Conservation (phyloP, 805 yeast genomes). For the Saturnispora saitoi region DNA sequence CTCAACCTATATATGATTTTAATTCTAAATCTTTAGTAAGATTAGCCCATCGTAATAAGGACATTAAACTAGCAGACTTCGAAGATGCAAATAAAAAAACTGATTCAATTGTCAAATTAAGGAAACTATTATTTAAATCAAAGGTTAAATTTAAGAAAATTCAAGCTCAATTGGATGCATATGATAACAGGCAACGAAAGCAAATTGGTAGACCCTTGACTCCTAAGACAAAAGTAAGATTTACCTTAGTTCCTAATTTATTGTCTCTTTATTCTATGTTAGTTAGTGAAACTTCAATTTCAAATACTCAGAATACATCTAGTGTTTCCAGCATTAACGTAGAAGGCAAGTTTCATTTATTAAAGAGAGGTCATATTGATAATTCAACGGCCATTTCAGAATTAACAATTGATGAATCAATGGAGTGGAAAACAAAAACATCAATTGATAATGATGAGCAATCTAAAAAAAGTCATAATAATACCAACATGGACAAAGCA, state of each 20-base stretch:
- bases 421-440: background rate
- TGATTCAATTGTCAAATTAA: conserved; percentile 3
- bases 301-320: background rate
- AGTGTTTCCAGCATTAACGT: background rate
- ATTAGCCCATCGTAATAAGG: conserved; percentile 12
- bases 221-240: conserved; percentile 41
- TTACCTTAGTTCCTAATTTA: conserved; percentile 39
- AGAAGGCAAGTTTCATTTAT: background rate
- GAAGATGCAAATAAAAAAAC: conserved; percentile 1
- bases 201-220: conserved; percentile 38
- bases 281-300: conserved; percentile 22
- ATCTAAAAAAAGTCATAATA: background rate
- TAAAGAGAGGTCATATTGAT: background rate
- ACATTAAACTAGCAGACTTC: conserved; percentile 6
- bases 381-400: background rate
- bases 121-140: conserved; percentile 4
- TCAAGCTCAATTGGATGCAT: background rate
- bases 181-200: conserved; percentile 5
- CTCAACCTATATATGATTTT: background rate
- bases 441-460: background rate
- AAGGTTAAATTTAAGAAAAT: background rate
- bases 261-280: conserved; percentile 36
- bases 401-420: background rate
- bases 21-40: conserved; percentile 4
- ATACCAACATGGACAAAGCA: background rate